Base-by-base conservation (phyloP, 2,329 filamentous ascomycete species). In the Xylariales sp. region DNA sequence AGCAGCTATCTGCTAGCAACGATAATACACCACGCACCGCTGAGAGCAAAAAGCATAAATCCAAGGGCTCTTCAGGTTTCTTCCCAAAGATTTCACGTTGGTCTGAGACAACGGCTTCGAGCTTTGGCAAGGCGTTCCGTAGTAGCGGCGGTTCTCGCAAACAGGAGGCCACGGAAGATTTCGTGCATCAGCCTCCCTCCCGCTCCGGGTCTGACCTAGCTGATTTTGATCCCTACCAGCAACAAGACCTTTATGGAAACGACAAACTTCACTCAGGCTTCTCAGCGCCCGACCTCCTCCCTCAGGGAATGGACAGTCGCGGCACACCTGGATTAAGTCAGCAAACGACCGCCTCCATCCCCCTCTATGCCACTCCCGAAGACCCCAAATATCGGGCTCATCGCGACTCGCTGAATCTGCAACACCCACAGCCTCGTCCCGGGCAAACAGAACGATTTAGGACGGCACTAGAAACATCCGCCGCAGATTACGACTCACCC, bases 31-130 rank as follows among this genome's bases (percentile, higher is more conserved):
- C 93, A 10, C 85, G 85, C 71, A 89, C 87, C 1, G 91, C 93
- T 5, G 93, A 92, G 80, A 87, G 88, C 69, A 93, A 92, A 79
- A 97, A 97, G 82, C 92, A 97, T 82, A 97, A 97, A 79, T 95
- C 93, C 0, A 91, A 88, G 76, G 89, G 90, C 65, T 96, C 93
- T 0, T 93, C 92, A 0, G 84, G 87, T 59, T 90, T 89, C 84
- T 92, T 97, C 69, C 94, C 94, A 30, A 97, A 97, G 83, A 94
- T 97, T 70, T 98, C 96, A 5, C 89, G 96, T 50, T 99, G 96
- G 96, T 98, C 95, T 0, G 96, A 97, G 81, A 98, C 95, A 1
- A 99, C 96, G 0, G 88, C 94, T 3, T 97, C 94, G 0, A 97
- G 93, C 68, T 89, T 94, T 50, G 90, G 93, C 52, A 91, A 91